Evolutionary conservation across 331 rosid species (phyloP), one percentile per base, ranked within the genome.

Genomic region (Rhamnella rubrinervis): DNA sequence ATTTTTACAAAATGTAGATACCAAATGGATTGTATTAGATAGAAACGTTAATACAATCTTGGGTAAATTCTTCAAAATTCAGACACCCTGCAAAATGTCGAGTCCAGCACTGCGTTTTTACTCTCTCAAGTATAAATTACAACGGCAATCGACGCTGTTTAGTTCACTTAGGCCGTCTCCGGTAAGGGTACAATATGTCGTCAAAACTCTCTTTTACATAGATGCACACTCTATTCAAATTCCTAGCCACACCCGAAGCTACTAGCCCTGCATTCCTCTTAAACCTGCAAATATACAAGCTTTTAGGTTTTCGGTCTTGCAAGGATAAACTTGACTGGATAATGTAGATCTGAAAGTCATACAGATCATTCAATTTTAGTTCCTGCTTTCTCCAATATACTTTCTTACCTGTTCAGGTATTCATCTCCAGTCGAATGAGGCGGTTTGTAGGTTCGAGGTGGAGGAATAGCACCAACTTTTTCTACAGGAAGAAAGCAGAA

Each of bases 161-260:
- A 31, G 5, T 31, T 59, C 81, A 93, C 79, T 87, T 93, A 0
- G 97, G 88, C 67, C 89, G 88, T 76, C 90, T 63, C 56, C 91
- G 81, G 59, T 84, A 81, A 17, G 92, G 92, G 59, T 79, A 72
- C n/a, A 93, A 73, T 75, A 93, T 81, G 87, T 88, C 97, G 35
- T 72, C 92, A 14, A 91, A 38, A 71, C 78, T 80, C 72, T 85
- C 88, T 78, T 87, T 90, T 44, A 91, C 74, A 51, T 84, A 80
- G 86, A n/a, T 71, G 75, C 95, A 86, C 75, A 77, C 83, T 77
- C 79, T 87, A 77, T 91, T 88, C 84, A 87, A 70, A 80, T 93
- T 87, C 78, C 78, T 81, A 26, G 75, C 89, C 46, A 88, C 92
- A 44, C 98, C 92, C 8, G 92, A 78, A 71, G 96, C 97, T 52